These are phyloP conservation scores for Cutaneotrichosporon dermatis DNA, from an alignment of 1,284 basidiomycete genomes.

Conservation along the genomic window DNA sequence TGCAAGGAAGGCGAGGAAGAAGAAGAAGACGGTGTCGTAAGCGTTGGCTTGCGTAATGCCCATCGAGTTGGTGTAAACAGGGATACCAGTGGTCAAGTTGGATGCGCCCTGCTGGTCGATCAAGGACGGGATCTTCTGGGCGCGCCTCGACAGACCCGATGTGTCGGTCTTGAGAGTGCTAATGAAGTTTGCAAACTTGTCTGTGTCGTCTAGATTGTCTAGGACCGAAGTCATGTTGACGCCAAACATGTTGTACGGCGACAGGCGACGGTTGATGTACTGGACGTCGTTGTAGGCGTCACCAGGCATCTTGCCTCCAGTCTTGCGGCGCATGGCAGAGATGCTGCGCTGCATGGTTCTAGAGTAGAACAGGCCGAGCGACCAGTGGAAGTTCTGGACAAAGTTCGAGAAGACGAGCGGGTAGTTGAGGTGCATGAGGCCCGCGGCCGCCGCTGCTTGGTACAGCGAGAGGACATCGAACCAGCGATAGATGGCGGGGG, in stretches of 20 bases:
- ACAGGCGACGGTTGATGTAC: conserved; percentile 70
- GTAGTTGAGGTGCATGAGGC: conserved; percentile 78
- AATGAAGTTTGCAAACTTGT: conserved; percentile 52
- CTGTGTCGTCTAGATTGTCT: conserved; percentile 7
- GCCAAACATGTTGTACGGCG: conserved; percentile 61
- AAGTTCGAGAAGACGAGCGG: conserved; percentile 75
- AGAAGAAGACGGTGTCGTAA: conserved; percentile 75
- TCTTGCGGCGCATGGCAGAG: conserved; percentile 70
- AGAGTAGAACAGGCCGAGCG: conserved; percentile 71
- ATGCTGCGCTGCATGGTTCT: conserved; percentile 70
- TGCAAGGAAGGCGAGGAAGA: conserved; percentile 60
- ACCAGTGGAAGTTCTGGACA: conserved; percentile 83
- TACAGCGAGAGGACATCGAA: conserved; percentile 77
- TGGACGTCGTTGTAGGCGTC: conserved; percentile 57
- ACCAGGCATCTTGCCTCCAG: conserved; percentile 69
- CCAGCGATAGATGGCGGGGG: conserved; percentile 57
- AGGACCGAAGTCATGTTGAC: conserved; percentile 1
- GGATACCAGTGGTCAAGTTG: conserved; percentile 64
- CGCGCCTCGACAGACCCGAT: conserved; percentile 20
- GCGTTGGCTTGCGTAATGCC: conserved; percentile 73
- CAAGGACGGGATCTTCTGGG: conserved; percentile 58
- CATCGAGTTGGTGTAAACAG: conserved; percentile 70
- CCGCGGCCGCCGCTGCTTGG: conserved; percentile 73
- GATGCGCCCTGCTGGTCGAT: conserved; percentile 53
- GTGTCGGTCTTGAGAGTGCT: neutral